These are phyloP conservation scores for Suaeda aralocaspica DNA, from an alignment of 148 eudicot genomes.

Conservation along the genomic window DNA sequence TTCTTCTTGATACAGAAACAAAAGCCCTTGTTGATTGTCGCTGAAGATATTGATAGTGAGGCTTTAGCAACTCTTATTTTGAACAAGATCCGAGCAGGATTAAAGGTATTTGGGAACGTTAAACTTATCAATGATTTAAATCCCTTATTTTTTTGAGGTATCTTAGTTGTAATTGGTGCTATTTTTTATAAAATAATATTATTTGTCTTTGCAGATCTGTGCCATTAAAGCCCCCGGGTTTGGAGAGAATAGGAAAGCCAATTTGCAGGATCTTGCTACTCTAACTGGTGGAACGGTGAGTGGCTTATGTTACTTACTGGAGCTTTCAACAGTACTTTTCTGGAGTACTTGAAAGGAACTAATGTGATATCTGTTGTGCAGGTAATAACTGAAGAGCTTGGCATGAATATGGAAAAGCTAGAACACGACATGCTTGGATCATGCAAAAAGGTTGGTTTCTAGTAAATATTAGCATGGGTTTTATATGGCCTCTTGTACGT, in stretches of 20 bases:
- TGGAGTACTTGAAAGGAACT: neutral
- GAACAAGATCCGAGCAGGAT: constrained; percentile 90
- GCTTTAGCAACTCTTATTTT: constrained; percentile 95
- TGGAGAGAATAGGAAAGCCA: constrained; percentile 84
- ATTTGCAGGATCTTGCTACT: constrained; percentile 78
- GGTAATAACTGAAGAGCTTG: constrained; percentile 93
- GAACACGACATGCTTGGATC: constrained; percentile 74
- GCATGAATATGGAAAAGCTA: constrained; percentile 77
- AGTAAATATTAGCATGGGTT: neutral
- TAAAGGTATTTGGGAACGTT: constrained; percentile 47
- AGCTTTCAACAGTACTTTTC: neutral
- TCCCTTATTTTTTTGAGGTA: neutral
- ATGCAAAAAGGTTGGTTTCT: constrained; percentile 66
- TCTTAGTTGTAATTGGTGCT: neutral
- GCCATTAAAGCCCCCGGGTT: constrained; percentile 97
- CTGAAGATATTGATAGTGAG: constrained; percentile 94
- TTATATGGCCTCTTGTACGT: neutral
- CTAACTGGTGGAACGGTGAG: constrained; percentile 80
- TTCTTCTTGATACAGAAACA: constrained; percentile 46
- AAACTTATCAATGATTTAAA: neutral
- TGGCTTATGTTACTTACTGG: no score
- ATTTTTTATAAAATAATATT: no score
- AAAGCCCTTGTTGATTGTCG: constrained; percentile 82
- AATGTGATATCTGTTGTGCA: constrained; percentile 16
- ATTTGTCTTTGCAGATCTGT: constrained; percentile 49